These are phyloP conservation scores for Phoma herbarum DNA, from an alignment of 2,329 filamentous ascomycete genomes.

Conservation along the genomic window DNA sequence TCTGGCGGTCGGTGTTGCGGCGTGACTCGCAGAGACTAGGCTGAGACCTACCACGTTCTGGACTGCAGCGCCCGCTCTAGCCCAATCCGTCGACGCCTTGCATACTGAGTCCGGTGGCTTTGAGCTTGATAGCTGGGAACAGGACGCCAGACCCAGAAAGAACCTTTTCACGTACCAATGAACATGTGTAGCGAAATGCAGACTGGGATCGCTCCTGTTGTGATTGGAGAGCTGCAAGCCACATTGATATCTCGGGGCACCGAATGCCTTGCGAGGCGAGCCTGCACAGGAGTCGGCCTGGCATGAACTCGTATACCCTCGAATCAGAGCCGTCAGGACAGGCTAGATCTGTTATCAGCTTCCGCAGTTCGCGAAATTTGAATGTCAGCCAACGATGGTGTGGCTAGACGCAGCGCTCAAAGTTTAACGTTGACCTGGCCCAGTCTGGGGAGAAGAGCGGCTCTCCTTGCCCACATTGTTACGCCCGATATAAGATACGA, in stretches of 20 bases:
- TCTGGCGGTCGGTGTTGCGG: neutral
- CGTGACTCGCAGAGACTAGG: neutral
- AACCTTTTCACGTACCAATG: neutral
- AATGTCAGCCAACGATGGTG: neutral
- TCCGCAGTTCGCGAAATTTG: neutral
- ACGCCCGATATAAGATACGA: neutral
- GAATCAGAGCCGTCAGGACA: neutral
- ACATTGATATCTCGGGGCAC: neutral
- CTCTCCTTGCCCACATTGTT: neutral
- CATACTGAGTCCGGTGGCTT: neutral
- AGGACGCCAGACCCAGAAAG: neutral
- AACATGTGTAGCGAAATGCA: neutral
- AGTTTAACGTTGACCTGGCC: neutral
- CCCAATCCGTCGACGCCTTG: neutral
- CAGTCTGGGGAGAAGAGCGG: neutral
- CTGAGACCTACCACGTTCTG: neutral
- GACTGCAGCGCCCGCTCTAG: neutral
- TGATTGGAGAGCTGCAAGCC: slow-evolving; percentile 1
- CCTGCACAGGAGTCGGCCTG: neutral
- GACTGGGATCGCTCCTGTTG: neutral
- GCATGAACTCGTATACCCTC: too few species aligned
- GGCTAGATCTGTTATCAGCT: neutral
- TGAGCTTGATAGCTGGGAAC: neutral
- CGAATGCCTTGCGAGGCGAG: neutral
- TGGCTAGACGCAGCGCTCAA: neutral